Evolutionary conservation across 345 rosid species (phyloP).

Genomic region (Orychophragmus violaceus): DNA sequence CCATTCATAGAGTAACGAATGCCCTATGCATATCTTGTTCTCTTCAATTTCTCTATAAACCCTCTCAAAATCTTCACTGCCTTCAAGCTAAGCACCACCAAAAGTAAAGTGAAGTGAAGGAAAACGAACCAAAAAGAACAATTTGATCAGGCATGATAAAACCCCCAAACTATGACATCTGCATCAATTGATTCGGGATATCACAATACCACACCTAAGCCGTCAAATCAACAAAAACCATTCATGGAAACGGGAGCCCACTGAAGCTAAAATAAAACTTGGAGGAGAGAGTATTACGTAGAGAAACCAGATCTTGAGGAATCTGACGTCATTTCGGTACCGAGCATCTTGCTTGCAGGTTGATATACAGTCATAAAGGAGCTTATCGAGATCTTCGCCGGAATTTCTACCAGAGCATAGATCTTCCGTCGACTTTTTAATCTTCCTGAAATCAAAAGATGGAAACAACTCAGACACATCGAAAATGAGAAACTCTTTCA

Average conservation of each 20-base stretch:
- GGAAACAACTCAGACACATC: not conserved
- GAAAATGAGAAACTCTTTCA: not conserved
- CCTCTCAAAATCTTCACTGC: conserved; percentile 46
- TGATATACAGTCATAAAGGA: conserved; percentile 45
- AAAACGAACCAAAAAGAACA: not conserved
- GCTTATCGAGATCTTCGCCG: conserved; percentile 37
- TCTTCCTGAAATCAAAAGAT: conserved; percentile 40
- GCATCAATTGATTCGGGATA: not conserved
- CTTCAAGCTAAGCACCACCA: conserved; percentile 48
- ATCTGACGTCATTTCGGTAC: conserved; percentile 70
- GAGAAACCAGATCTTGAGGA: conserved; percentile 91
- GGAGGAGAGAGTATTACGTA: conserved; percentile 40
- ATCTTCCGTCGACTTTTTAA: conserved; percentile 41
- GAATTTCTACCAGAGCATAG: conserved; percentile 31
- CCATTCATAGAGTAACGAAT: conserved; percentile 66
- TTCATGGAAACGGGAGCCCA: not conserved
- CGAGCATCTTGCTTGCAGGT: conserved; percentile 51
- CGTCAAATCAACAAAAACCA: not conserved
- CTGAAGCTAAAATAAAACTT: not conserved
- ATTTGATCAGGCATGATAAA: not conserved
- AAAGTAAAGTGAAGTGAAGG: not conserved
- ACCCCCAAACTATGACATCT: not conserved
- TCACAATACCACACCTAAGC: not conserved
- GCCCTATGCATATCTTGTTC: conserved; percentile 39
- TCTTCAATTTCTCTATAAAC: conserved; percentile 58